These are phyloP conservation scores for Larix kaempferi DNA, from an alignment of 75 land plant species.

Conservation along the genomic window DNA sequence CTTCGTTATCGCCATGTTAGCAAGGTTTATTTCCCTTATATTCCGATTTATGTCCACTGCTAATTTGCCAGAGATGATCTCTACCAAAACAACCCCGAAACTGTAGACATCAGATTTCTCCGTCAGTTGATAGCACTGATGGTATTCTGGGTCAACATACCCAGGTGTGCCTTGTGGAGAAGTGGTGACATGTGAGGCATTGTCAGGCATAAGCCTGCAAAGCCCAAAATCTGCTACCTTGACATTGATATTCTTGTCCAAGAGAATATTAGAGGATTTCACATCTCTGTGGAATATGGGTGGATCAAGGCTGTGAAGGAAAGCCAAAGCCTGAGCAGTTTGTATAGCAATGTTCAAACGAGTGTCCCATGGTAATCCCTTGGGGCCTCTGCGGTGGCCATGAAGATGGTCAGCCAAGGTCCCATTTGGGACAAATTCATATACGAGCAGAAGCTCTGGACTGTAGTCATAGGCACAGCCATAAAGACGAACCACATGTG, in stretches of 20 bases:
- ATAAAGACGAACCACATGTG: too few species aligned
- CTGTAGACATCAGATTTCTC: too few species aligned
- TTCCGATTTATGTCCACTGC: not conserved
- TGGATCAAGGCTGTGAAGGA: slow-evolving; percentile 19
- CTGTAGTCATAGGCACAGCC: too few species aligned
- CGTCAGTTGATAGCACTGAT: too few species aligned
- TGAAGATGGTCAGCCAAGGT: slow-evolving; percentile 20
- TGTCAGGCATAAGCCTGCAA: slow-evolving; percentile 33
- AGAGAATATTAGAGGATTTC: slow-evolving; percentile 58
- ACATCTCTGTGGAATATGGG: slow-evolving; percentile 53
- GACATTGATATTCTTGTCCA: slow-evolving; percentile 39
- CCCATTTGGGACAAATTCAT: slow-evolving; percentile 29
- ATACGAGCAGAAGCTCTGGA: slow-evolving; percentile 23
- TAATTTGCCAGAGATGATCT: too few species aligned
- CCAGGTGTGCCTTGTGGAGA: slow-evolving; percentile 48
- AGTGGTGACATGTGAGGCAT: slow-evolving; percentile 45
- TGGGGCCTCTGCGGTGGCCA: not conserved
- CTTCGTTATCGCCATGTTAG: slow-evolving; percentile 8
- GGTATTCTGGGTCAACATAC: slow-evolving; percentile 18
- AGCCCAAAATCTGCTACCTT: slow-evolving; percentile 68
- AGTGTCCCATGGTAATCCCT: slow-evolving; percentile 20
- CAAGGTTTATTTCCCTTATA: slow-evolving; percentile 7
- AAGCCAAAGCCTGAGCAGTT: slow-evolving; percentile 24
- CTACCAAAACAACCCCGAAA: too few species aligned
- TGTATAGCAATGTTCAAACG: slow-evolving; percentile 24